Base-by-base conservation (phyloP, 495 filamentous ascomycete species). In the Pseudoneurospora amorphoporcata region DNA sequence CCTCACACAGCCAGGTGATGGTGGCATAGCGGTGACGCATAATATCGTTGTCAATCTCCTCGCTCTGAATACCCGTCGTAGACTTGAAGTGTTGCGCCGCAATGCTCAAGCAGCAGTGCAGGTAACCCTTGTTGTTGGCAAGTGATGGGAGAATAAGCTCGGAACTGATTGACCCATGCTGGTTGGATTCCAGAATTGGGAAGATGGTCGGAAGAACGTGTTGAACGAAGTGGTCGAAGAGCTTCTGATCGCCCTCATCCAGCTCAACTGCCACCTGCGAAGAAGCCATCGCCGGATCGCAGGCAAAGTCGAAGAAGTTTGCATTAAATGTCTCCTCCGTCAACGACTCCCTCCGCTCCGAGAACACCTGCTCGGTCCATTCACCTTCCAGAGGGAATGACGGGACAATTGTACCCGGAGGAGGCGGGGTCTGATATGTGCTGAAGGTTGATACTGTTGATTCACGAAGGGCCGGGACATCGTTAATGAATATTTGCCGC, bases 71-170 rank as follows among this genome's bases (percentile, higher is more conserved):
- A 70, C 88, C 83, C 73, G 84, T 83, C 0, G 91, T 92, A 0
- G 92, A 90, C 84, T 98, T 98, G 76, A 91, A 89, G 81, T 99
- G 95, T 76, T 96, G 92, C n/a, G 95, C 95, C 16, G 95, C 87
- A 74, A 97, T 94, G 85, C 94, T 97, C 72, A 99, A 84, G 82
- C 95, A 98, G 82, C 94, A 98, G 83, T 97, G 94, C 19, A 97
- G 86, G 81, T 98, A 99, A 73, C 88, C 92, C 79, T 93, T 94
- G 87, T 98, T 99, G 70, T 87, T 92, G 77, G 94, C 91, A 35
- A 99, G 84, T 23, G 95, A 90, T 2, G 90, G 92, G 3, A 99
- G 86, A 76, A 99, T 90, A 41, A 96, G 88, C 73, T 93, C 89
- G 0, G 92, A 89, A 70, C 92, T 88, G 38, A 91, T 87, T 1